Evolutionary conservation across 2,329 filamentous ascomycete genomes (phyloP).

Genomic region (Arthrobotrys conoides): DNA sequence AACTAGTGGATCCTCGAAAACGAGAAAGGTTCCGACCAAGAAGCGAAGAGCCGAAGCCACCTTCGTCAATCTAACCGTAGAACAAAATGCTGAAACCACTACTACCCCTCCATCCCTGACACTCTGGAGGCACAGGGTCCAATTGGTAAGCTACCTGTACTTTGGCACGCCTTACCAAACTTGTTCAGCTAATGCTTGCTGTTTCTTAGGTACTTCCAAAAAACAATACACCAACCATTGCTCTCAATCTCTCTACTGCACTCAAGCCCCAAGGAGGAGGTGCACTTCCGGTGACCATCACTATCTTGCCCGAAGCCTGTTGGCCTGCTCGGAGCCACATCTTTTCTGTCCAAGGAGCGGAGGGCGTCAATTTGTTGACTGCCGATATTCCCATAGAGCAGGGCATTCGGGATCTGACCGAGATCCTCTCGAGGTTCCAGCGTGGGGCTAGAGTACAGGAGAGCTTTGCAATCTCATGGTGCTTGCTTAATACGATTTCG

Average conservation of each 20-base stretch:
- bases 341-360: conserved; percentile 1
- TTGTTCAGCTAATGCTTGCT: neutral
- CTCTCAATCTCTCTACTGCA: neutral
- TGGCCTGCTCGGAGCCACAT: neutral
- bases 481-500: neutral
- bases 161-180: neutral
- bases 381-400: neutral
- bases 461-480: conserved; percentile 36
- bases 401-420: neutral
- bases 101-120: conserved; percentile 20
- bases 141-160: conserved; percentile 21
- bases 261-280: neutral
- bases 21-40: conserved; percentile 10
- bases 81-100: neutral
- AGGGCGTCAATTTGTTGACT: conserved; percentile 22
- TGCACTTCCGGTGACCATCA: neutral
- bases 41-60: conserved; percentile 25
- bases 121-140: conserved; percentile 43
- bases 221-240: neutral
- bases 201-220: conserved; percentile 10
- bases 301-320: neutral
- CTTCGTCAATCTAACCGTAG: neutral
- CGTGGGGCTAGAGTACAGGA: conserved; percentile 10
- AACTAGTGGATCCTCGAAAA: neutral
- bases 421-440: conserved; percentile 20